phyloP scores from a whole-genome alignment of 1,284 basidiomycete genomes.

The Ceratobasidium sp. region DNA sequence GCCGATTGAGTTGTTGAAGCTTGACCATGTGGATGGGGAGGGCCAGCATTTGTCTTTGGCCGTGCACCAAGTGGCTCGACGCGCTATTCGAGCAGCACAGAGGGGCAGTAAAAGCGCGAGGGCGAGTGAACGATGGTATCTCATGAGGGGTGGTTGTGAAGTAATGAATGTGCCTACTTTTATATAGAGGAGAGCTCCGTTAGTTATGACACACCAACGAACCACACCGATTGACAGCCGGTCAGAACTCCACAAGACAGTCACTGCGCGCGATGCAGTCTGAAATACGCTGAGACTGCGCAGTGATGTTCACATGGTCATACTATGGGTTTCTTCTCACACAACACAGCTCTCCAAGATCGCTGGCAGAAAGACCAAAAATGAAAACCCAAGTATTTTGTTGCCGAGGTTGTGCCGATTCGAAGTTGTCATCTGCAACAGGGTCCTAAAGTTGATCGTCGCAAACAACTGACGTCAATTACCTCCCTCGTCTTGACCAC shows the following conservation, averaged over 20 bases:
- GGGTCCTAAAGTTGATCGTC: neutral
- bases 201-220: neutral
- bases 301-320: neutral
- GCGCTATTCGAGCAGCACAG: neutral
- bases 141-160: neutral
- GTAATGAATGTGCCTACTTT: neutral
- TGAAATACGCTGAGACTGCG: neutral
- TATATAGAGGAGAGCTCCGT: too few relatives aligned
- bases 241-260: neutral
- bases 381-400: neutral
- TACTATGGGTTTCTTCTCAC: too few relatives aligned
- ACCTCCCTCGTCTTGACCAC: neutral
- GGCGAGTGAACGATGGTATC: neutral
- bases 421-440: slow-evolving; percentile 12
- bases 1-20: slow-evolving; percentile 15
- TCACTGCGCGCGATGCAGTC: neutral
- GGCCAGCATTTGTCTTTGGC: slow-evolving; percentile 25
- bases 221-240: neutral
- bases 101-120: neutral
- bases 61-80: slow-evolving; percentile 10
- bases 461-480: slow-evolving; percentile 3
- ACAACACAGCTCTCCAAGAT: too few relatives aligned
- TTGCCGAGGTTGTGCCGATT: neutral
- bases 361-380: too few relatives aligned
- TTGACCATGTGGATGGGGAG: neutral